Conservation (phyloP, 345 rosid genomes). For the Brassica carinata region DNA sequence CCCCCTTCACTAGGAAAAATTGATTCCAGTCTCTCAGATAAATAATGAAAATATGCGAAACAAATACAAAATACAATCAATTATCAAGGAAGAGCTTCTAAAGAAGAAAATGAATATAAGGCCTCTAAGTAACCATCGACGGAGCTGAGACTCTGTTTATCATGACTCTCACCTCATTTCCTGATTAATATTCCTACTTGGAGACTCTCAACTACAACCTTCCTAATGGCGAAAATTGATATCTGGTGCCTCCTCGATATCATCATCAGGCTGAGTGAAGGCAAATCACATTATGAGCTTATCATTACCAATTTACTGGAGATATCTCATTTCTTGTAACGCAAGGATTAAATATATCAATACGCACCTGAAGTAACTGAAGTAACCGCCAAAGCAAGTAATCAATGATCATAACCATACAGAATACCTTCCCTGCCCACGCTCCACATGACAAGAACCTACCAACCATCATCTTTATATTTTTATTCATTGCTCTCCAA, state of each 20-base stretch:
- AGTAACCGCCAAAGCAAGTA: constrained; percentile 71
- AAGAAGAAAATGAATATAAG: neutral
- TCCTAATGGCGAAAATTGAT: constrained; percentile 22
- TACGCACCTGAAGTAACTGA: constrained; percentile 61
- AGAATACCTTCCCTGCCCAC: constrained; percentile 92
- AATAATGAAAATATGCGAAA: neutral
- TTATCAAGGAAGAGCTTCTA: neutral
- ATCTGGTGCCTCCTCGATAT: constrained; percentile 80
- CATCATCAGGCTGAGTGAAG: constrained; percentile 61
- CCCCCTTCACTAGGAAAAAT: too few species aligned
- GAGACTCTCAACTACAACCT: neutral
- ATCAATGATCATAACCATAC: constrained; percentile 66
- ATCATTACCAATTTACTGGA: neutral
- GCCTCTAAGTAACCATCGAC: neutral
- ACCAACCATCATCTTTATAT: neutral
- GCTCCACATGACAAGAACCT: constrained; percentile 90
- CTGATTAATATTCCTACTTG: neutral
- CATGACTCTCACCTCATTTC: neutral
- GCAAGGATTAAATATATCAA: neutral
- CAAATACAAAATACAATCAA: neutral
- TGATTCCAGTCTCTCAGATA: too few species aligned
- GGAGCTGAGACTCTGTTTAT: neutral
- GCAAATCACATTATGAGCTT: constrained; percentile 1
- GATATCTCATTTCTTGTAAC: neutral
- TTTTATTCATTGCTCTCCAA: neutral